Evolutionary conservation across 1,139 yeast species (phyloP).

Genomic region (Yarrowia galli): DNA sequence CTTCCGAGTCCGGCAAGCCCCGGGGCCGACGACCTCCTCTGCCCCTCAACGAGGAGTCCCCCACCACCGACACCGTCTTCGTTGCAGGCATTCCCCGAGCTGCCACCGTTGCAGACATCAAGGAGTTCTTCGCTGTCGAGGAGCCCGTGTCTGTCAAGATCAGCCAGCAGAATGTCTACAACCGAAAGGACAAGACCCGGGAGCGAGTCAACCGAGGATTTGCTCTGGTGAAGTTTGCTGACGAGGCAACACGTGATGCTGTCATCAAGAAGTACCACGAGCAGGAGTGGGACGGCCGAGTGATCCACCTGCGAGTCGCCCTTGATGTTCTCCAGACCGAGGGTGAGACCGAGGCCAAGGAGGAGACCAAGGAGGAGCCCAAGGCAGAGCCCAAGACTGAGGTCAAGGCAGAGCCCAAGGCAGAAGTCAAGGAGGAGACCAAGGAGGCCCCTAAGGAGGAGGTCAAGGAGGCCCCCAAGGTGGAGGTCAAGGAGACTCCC

Average conservation of each 20-base stretch:
- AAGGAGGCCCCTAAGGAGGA: conserved; percentile 36
- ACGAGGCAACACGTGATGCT: conserved; percentile 54
- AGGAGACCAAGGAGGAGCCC: conserved; percentile 38
- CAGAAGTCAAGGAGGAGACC: background rate
- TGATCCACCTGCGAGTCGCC: conserved; percentile 31
- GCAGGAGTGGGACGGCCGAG: conserved; percentile 44
- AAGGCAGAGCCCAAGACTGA: conserved; percentile 10
- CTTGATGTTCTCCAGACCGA: conserved; percentile 31
- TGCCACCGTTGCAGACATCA: conserved; percentile 48
- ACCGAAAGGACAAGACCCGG: conserved; percentile 41
- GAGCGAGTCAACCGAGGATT: conserved; percentile 47
- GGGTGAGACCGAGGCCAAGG: conserved; percentile 34
- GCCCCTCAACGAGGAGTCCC: conserved; percentile 39
- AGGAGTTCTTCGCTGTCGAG: conserved; percentile 45
- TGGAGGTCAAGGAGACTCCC: background rate
- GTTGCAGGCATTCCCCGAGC: conserved; percentile 57
- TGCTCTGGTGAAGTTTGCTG: conserved; percentile 62
- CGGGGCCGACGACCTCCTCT: conserved; percentile 26
- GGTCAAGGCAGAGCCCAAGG: conserved; percentile 34
- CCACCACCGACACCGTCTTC: conserved; percentile 61
- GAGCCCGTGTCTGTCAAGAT: conserved; percentile 44
- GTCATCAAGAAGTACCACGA: conserved; percentile 57
- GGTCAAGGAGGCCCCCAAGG: conserved; percentile 24
- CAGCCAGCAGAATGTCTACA: conserved; percentile 41
- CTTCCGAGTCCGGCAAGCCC: conserved; percentile 38